A percentile compares a stretch with the other conserved stretches of the same genome.
These are phyloP conservation scores for Fraxinus floribunda DNA, from an alignment of 305 asterid genomes.

Conservation along the genomic window DNA sequence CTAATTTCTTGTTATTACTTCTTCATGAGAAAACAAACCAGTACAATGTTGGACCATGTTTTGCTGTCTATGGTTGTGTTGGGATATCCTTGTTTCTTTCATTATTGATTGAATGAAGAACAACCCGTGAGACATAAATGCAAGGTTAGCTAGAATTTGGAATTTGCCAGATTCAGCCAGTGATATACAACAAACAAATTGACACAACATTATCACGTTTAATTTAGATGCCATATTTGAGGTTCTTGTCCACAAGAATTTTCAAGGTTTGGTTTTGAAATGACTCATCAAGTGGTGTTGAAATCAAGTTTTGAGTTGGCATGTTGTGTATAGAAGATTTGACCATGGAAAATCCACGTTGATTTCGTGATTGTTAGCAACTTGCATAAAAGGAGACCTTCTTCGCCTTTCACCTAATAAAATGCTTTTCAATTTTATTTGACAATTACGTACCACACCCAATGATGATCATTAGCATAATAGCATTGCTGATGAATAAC, in stretches of 20 bases:
- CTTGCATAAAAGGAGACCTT: background rate
- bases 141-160: constrained; percentile 17
- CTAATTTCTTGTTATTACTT: background rate
- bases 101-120: constrained; percentile 2
- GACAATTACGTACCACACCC: background rate
- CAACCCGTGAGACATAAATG: background rate
- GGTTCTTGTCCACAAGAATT: constrained; percentile 19
- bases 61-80: background rate
- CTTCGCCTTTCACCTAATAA: background rate
- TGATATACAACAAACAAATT: constrained; percentile 28
- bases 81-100: constrained; percentile 2
- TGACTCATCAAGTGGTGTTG: background rate
- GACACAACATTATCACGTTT: constrained; percentile 7
- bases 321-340: background rate
- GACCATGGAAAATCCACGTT: background rate
- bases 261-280: constrained; percentile 1
- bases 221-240: constrained; percentile 13
- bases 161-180: constrained; percentile 22
- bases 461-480: background rate
- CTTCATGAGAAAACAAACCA: background rate
- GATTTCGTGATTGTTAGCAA: background rate
- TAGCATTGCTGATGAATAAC: background rate
- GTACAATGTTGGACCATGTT: background rate
- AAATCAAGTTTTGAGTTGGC: background rate
- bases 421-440: background rate